Percentiles rank a stretch among this genome's conserved stretches.
Evolutionary conservation across 202 grass and related monocot genomes (phyloP).

Genomic region (Digitaria exilis): DNA sequence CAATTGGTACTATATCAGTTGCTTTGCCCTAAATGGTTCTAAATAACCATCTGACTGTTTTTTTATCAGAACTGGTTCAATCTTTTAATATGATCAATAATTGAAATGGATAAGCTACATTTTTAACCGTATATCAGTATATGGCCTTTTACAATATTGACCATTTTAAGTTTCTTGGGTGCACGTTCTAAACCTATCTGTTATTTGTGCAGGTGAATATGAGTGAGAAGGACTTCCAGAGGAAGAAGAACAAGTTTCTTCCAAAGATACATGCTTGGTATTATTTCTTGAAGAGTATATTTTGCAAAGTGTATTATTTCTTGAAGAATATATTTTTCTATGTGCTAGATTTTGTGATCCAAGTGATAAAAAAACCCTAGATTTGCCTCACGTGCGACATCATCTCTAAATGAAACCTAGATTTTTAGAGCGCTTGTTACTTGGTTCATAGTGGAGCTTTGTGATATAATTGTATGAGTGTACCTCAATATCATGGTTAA

Average conservation of each 20-base stretch:
- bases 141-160: not conserved
- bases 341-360: not conserved
- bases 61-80: not conserved
- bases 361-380: conserved; percentile 4
- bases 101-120: not conserved
- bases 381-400: no score
- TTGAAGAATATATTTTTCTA: not conserved
- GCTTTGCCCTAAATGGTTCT: not conserved
- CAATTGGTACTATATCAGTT: not conserved
- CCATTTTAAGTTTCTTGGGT: conserved; percentile 7
- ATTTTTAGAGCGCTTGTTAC: not conserved
- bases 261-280: conserved; percentile 98
- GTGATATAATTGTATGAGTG: not conserved
- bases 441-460: no score
- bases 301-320: no score
- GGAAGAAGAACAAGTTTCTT: conserved; percentile 99
- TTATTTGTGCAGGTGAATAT: conserved; percentile 88
- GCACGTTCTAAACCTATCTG: not conserved
- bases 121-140: conserved; percentile 1
- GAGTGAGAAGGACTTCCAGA: conserved; percentile 98
- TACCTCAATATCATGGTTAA: not conserved
- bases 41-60: not conserved
- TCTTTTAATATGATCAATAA: not conserved
- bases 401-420: not conserved
- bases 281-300: conserved; percentile 37